Base-by-base conservation (phyloP, 2,329 filamentous ascomycete genomes). In the Apiospora rasikravindrae region DNA sequence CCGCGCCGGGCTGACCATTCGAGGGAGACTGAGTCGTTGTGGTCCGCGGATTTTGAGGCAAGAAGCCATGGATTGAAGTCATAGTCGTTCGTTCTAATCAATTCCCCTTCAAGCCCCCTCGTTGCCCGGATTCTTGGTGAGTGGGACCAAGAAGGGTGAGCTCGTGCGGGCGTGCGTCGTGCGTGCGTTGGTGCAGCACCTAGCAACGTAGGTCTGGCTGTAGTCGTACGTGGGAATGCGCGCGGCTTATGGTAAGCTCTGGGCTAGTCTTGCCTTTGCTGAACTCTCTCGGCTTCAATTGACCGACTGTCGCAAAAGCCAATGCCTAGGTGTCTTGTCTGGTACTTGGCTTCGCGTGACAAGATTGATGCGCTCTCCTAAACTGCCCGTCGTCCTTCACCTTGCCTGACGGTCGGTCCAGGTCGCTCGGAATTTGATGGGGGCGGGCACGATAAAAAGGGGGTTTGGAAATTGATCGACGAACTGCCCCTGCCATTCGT, bases 31-130 rank as follows among this genome's bases (percentile, higher is more conserved):
- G 76, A 74, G 77, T 78, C 74, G 80, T 83, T 77, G 83, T 81
- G 47, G 79, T 83, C 76, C 85, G 83, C 73, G 82, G 80, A 73
- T 85, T 79, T 75, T 83, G 84, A 70, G 86, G 83, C 74, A 84
- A 78, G 68, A 82, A 81, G 69, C 84, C 82, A 76, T 81, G 81
- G 72, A 79, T 78, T 22, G 82, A 82, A 73, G 84, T 82, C 83
- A 86, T 85, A 26, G 19, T 69, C 64, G 68, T 26, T 69, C 64
- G 68, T 19, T 51, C 66, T 33, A 33, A 33, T 57, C 51, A 53
- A 29, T 49, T 49, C 19, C 53, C 53, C 33, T 33, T 6, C 57
- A 37, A 64, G 33, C 29, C 57, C 57, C 57, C 57, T 64, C 57
- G 57, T n/a, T 64, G 33, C 57, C 40, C 10, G 29, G 33, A 40